Base-by-base conservation (phyloP, 768 basidiomycete genomes). In the Rubroboletus satanas region DNA sequence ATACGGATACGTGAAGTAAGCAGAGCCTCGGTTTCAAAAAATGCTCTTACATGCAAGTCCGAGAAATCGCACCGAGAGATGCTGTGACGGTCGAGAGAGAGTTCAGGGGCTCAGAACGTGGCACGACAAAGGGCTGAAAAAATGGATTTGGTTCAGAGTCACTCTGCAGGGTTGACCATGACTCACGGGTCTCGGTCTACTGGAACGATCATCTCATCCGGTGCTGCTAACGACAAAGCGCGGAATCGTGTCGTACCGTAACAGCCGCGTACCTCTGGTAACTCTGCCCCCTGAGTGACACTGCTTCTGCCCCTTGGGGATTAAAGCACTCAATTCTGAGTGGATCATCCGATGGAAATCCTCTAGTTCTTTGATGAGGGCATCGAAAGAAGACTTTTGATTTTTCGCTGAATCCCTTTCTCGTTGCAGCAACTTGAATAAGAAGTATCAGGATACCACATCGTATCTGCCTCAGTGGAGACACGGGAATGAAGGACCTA, bases 151-250 rank as follows among this genome's bases (percentile, higher is more conserved):
- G 5, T 17, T 33, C 14, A n/a, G 21, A 26, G 45, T 38, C 11
- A 18, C 21, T 28, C 26, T 46, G 9, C 10, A 12, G 32, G 5
- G n/a, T 12, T 5, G 29, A 33, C 2, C 14, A 8, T 14, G 36
- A 51, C 62, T 51, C 26, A 61, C 62, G 26, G 35, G n/a, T 29
- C 28, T 55, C 4, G 28, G n/a, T 51, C 50, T 51, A 45, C 62
- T 63, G 42, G 4, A 44, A 41, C 10, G 8, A 5, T 8, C n/a
- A 6, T 26, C 11, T 42, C 29, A 41, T 42, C 2, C 3, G 14
- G 17, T 15, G 6, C n/a, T 17, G 7, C 7, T 21, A 32, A 12
- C 11, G 11, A 42, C 15, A 15, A 21, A n/a, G 14, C 14, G 15
- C 14, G 28, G 7, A 36, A 41, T 18, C 11, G 10, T 17, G 5